phyloP scores from a whole-genome alignment of 2,329 filamentous ascomycete genomes.

The Diaporthe vexans region DNA sequence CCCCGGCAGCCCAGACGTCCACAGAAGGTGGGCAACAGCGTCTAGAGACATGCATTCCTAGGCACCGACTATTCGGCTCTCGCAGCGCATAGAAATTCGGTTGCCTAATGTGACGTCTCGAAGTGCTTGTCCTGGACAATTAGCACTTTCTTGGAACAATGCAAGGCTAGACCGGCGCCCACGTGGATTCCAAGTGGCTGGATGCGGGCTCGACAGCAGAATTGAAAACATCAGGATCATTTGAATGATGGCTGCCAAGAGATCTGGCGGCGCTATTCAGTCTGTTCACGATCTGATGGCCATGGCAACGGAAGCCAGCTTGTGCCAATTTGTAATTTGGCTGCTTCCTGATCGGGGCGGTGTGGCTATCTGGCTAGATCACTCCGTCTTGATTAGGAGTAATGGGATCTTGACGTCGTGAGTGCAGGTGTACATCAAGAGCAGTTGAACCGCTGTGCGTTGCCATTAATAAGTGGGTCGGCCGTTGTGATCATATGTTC shows the following conservation, averaged over 20 bases:
- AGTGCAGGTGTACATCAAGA: neutral
- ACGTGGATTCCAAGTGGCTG: conserved; percentile 21
- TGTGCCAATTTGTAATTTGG: neutral
- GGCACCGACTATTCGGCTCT: neutral
- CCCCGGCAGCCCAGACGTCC: neutral
- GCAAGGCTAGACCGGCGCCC: conserved; percentile 16
- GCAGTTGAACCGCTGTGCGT: neutral
- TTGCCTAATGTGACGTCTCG: conserved; percentile 29
- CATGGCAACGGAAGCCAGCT: neutral
- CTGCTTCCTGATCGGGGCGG: neutral
- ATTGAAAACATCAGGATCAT: conserved; percentile 15
- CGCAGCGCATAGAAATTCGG: neutral
- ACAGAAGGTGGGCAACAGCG: neutral
- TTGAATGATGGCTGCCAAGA: conserved; percentile 1
- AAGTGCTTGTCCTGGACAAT: conserved; percentile 1
- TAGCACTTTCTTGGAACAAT: conserved; percentile 1
- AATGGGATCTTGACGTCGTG: neutral
- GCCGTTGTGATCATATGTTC: neutral
- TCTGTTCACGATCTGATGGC: conserved; percentile 47
- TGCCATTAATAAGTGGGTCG: neutral
- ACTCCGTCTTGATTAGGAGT: too few species aligned
- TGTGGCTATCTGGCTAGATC: neutral
- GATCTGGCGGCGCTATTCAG: conserved; percentile 39
- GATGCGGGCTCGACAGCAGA: conserved; percentile 1
- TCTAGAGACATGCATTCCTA: neutral